phyloP scores from a whole-genome alignment of 169 alveolate species.

The Babesia ovis region DNA sequence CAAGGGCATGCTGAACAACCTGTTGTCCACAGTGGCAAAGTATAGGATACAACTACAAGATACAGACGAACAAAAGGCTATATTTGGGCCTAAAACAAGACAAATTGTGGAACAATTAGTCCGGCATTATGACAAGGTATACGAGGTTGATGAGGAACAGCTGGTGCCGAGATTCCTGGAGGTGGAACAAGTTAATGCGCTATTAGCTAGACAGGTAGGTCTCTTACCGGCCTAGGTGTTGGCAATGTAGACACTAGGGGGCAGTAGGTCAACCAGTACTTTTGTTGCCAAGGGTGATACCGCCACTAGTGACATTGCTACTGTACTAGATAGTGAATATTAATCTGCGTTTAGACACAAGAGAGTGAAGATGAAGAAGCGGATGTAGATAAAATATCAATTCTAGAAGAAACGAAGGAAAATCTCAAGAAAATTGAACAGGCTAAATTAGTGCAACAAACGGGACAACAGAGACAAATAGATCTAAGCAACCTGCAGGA shows the following conservation, averaged over 20 bases:
- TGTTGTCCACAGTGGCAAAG: slow-evolving; percentile 30
- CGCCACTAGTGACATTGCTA: no score
- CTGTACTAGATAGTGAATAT: no score
- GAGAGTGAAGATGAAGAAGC: slow-evolving; percentile 18
- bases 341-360: neutral
- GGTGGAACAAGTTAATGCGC: slow-evolving; percentile 14
- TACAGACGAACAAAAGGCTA: slow-evolving; percentile 29
- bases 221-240: no score
- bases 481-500: slow-evolving; percentile 9
- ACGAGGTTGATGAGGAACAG: slow-evolving; percentile 56
- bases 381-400: slow-evolving; percentile 11
- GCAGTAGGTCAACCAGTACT: neutral
- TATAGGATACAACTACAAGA: slow-evolving; percentile 43
- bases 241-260: neutral
- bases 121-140: slow-evolving; percentile 57
- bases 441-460: slow-evolving; percentile 14
- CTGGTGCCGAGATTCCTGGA: slow-evolving; percentile 25
- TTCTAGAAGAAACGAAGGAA: slow-evolving; percentile 47
- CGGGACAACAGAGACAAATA: neutral
- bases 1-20: slow-evolving; percentile 30
- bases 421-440: slow-evolving; percentile 35
- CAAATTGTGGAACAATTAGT: slow-evolving; percentile 38
- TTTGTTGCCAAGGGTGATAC: no score
- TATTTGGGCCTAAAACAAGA: slow-evolving; percentile 61
- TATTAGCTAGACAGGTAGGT: slow-evolving; percentile 7